A percentile compares a stretch with the other conserved stretches of the same genome.
phyloP scores from a whole-genome alignment of 805 yeast species.

The Osmozyma mogii region DNA sequence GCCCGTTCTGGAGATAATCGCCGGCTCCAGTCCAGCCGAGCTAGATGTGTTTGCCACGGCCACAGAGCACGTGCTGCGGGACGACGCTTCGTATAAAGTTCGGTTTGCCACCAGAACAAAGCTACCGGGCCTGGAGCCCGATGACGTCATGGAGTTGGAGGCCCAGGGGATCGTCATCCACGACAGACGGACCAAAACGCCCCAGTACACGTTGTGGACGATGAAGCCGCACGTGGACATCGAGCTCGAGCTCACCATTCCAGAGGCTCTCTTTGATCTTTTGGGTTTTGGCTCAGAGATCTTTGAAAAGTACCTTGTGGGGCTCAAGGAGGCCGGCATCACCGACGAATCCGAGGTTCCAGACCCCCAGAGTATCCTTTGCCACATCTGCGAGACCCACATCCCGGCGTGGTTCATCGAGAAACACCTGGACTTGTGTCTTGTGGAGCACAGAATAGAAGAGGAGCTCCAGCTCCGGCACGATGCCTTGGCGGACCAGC shows the following conservation, averaged over 20 bases:
- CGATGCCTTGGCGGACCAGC: conserved; percentile 70
- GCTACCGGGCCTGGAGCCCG: conserved; percentile 21
- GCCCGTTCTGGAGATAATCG: conserved; percentile 55
- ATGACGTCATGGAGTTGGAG: conserved; percentile 65
- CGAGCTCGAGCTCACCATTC: conserved; percentile 59
- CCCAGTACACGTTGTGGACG: conserved; percentile 89
- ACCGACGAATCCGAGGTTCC: conserved; percentile 62
- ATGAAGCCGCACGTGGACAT: conserved; percentile 68
- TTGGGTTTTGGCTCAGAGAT: conserved; percentile 88
- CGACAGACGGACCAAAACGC: conserved; percentile 46
- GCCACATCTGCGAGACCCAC: conserved; percentile 85
- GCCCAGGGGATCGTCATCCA: conserved; percentile 89
- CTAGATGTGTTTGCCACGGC: conserved; percentile 63
- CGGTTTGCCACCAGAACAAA: conserved; percentile 47
- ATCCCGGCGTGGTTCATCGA: conserved; percentile 98
- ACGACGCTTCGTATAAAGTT: conserved; percentile 73
- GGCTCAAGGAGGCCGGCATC: conserved; percentile 55
- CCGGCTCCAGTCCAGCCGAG: conserved; percentile 57
- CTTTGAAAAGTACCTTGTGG: conserved; percentile 63
- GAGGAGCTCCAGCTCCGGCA: conserved; percentile 70
- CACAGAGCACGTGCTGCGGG: conserved; percentile 57
- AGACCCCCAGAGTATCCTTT: conserved; percentile 72
- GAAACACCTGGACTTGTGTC: conserved; percentile 79
- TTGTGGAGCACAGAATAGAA: conserved; percentile 75
- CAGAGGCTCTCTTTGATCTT: conserved; percentile 58